A percentile compares a stretch with the other conserved stretches of the same genome.
These are phyloP conservation scores for Edaphochlamys debaryana DNA, from an alignment of 139 green algal species.

Conservation along the genomic window DNA sequence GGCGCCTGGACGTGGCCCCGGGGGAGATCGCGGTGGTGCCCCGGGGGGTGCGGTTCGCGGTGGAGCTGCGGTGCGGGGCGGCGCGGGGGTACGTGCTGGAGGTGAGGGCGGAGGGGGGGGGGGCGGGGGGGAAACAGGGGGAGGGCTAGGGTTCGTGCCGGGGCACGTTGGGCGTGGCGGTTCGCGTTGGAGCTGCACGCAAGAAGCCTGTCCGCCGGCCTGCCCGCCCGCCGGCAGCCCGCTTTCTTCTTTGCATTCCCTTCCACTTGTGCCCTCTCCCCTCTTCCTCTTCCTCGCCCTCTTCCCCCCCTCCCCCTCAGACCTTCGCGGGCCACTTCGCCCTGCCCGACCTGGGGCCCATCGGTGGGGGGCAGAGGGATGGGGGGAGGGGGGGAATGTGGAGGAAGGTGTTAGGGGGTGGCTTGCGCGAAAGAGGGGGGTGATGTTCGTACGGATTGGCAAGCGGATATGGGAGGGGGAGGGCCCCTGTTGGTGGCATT, in stretches of 20 bases:
- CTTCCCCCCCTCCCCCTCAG: neutral
- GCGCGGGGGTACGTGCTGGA: conserved; percentile 92
- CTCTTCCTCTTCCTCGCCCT: neutral
- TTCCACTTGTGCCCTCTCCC: neutral
- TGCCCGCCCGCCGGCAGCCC: too few relatives aligned
- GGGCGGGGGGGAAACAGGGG: neutral
- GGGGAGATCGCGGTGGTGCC: conserved; percentile 88
- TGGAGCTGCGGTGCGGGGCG: conserved; percentile 68
- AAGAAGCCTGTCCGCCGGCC: too few relatives aligned
- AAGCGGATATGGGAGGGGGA: too few relatives aligned
- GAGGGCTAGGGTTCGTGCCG: too few relatives aligned
- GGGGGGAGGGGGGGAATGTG: too few relatives aligned
- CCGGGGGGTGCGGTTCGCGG: conserved; percentile 86
- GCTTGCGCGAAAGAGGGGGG: too few relatives aligned
- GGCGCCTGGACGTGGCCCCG: conserved; percentile 74
- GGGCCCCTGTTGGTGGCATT: too few relatives aligned
- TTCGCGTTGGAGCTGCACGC: too few relatives aligned
- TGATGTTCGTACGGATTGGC: too few relatives aligned
- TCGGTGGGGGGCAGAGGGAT: conserved; percentile 78
- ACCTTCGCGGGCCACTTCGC: conserved; percentile 85
- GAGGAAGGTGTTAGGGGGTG: too few relatives aligned
- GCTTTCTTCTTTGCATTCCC: too few relatives aligned
- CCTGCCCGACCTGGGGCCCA: conserved; percentile 93
- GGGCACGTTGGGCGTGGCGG: too few relatives aligned
- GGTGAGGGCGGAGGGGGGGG: conserved; percentile 43